Evolutionary conservation across 345 rosid genomes (phyloP).

Genomic region (Isatis tinctoria): DNA sequence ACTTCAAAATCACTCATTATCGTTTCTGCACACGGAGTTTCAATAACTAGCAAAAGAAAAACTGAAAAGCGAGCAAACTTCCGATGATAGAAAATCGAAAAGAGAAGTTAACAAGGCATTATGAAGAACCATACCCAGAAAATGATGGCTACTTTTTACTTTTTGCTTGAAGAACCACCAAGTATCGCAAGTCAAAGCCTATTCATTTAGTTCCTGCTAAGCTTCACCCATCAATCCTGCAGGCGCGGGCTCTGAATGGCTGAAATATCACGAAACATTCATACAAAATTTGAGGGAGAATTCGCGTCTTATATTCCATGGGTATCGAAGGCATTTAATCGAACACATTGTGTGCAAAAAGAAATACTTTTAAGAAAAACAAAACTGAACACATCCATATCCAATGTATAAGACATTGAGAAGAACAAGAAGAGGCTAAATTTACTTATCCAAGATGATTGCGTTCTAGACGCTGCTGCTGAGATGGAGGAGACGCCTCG

Average conservation of each 20-base stretch:
- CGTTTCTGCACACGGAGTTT: background rate
- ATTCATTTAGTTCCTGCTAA: background rate
- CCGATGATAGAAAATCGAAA: too few species aligned
- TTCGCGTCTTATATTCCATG: background rate
- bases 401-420: background rate
- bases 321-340: constrained; percentile 1
- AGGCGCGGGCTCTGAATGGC: background rate
- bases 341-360: constrained; percentile 16
- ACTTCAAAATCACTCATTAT: background rate
- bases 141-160: background rate
- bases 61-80: too few species aligned
- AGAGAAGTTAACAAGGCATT: background rate
- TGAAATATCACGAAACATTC: background rate
- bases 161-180: background rate
- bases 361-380: background rate
- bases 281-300: background rate
- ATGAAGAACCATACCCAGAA: constrained; percentile 4
- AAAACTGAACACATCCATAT: background rate
- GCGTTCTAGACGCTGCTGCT: too few species aligned
- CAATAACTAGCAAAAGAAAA: background rate
- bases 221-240: background rate
- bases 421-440: too few species aligned
- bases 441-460: too few species aligned
- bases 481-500: too few species aligned
- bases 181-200: background rate